A percentile compares a stretch with the other conserved stretches of the same genome.
Conservation (phyloP, 345 rosid species). For the Eucalyptus curtisii region DNA sequence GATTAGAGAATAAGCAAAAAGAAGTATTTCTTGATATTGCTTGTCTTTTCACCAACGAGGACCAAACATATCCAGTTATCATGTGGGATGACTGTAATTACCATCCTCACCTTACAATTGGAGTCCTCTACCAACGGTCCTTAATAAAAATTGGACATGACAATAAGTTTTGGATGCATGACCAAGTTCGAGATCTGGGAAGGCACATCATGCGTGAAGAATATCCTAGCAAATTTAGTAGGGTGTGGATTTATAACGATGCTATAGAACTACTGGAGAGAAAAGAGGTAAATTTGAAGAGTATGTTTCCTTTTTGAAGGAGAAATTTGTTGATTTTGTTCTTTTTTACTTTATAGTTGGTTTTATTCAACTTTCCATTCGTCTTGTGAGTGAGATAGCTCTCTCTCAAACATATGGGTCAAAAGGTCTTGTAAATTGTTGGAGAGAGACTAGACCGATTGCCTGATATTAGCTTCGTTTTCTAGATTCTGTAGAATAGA, state of each 20-base stretch:
- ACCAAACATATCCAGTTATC: neutral
- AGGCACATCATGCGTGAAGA: rapidly evolving
- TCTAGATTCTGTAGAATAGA: neutral
- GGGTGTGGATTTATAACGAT: neutral
- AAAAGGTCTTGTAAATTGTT: neutral
- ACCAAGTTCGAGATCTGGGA: neutral
- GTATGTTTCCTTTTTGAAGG: neutral
- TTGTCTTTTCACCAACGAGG: neutral
- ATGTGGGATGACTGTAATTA: neutral
- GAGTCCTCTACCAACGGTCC: rapidly evolving
- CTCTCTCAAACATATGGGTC: neutral
- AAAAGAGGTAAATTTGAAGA: neutral
- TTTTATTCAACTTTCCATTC: neutral
- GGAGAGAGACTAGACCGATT: neutral
- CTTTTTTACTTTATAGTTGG: neutral
- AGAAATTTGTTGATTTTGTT: neutral
- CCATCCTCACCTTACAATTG: rapidly evolving
- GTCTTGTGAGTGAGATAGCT: neutral
- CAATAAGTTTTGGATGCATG: neutral
- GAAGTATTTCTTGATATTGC: neutral
- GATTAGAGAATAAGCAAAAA: neutral
- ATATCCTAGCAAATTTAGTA: neutral
- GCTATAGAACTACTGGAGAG: neutral
- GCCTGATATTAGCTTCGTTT: neutral
- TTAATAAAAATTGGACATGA: neutral